phyloP scores from a whole-genome alignment of 1,139 yeast species.

The Sugiyamaella neomexicana region DNA sequence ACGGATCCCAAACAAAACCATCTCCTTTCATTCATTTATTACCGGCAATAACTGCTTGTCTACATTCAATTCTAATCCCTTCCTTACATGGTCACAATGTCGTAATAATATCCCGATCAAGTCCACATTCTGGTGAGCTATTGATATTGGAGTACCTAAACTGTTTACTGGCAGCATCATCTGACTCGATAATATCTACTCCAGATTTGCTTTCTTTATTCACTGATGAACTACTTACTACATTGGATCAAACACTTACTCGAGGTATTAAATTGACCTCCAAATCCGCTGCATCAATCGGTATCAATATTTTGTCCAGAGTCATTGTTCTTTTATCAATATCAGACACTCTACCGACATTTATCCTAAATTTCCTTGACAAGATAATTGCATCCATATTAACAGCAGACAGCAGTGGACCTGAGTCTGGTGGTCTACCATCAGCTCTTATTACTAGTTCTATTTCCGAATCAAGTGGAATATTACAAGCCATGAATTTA shows the following conservation, averaged over 20 bases:
- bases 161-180: neutral
- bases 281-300: neutral
- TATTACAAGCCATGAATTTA: neutral
- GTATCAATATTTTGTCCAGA: slow-evolving; percentile 3
- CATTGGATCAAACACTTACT: neutral
- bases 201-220: slow-evolving; percentile 1
- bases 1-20: slow-evolving; percentile 1
- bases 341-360: neutral
- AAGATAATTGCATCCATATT: slow-evolving; percentile 6
- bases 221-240: neutral
- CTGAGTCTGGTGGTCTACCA: neutral
- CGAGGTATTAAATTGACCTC: slow-evolving; percentile 9
- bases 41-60: neutral
- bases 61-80: neutral
- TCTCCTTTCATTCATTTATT: slow-evolving; percentile 4
- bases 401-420: neutral
- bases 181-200: neutral
- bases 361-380: neutral
- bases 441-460: neutral
- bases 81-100: slow-evolving; percentile 2
- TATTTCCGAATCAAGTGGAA: slow-evolving; percentile 1
- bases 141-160: slow-evolving; percentile 5
- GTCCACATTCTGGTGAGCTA: slow-evolving; percentile 6
- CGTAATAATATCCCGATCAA: neutral
- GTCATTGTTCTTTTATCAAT: neutral